Evolutionary conservation across 140 eudicot genomes (phyloP), one percentile per base, ranked within the genome.

Genomic region (Oenanthe javanica): DNA sequence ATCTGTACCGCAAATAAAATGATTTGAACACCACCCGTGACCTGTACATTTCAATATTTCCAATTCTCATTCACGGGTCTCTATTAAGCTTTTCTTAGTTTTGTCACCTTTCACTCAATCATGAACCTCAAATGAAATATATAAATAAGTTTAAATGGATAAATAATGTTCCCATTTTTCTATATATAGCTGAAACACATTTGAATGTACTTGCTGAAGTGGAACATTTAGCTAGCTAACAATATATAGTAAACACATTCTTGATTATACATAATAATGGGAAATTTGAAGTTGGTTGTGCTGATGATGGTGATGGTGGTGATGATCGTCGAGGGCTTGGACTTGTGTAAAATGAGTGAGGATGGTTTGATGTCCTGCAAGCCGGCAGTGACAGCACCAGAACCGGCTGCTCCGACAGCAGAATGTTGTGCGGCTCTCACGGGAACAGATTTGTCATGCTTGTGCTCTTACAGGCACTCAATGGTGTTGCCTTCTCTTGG

Each of bases 381-480:
- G 76, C 90, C 93, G 4, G 82, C 97, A 0, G 93, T 92, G 74
- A 88, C 93, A 11, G 80, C 57, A 50, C 95, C 91, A 36, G 52
- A 84, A 74, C 97, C 97, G 10, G 88, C 72, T 15, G 86, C 76
- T 21, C 97, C 97, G 0, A 71, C 83, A 11, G 78, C 88, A 0
- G 89, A 82, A 48, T 92, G 97, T 78, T 92, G 97, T 18, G 77
- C 80, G 63, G 97, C 93, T 7, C 72, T 90, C 4, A 49, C 85
- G 0, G 88, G 85, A 42, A 95, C 93, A 0, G 93, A 92, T 51
- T 80, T 88, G 86, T 66, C 80, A 25, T 92, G 95, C 79, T 84
- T 92, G 85, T 92, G 95, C 71, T 88, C 90, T 14, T 90, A 88
- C 49, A 88, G 72, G 84, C 85, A 89, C 82, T 92, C 96, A 3